Evolutionary conservation across 2,329 filamentous ascomycete species (phyloP).

Genomic region (Pezicula carpinea): DNA sequence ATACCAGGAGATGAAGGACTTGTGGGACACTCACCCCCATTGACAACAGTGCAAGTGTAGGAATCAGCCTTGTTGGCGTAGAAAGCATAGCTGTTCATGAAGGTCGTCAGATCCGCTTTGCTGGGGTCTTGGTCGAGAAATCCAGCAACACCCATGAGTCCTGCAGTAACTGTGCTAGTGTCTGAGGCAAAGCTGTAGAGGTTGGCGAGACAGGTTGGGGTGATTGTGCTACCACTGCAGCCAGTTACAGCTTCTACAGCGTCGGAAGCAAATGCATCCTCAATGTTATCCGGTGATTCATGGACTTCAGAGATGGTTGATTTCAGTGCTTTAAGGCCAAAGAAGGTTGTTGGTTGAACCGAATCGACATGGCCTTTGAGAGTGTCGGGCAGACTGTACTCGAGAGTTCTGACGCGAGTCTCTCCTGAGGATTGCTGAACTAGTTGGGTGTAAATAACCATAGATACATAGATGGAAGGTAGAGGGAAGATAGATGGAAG

Average conservation of each 20-base stretch:
- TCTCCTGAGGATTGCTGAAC: conserved; percentile 15
- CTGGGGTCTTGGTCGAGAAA: conserved; percentile 24
- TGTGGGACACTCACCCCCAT: conserved; percentile 27
- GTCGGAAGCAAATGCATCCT: conserved; percentile 3
- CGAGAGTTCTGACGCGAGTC: conserved; percentile 19
- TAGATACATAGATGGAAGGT: conserved; percentile 29
- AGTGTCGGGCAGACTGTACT: conserved; percentile 40
- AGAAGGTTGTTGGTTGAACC: conserved; percentile 57
- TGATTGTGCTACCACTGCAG: conserved; percentile 21
- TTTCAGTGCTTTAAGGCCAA: conserved; percentile 34
- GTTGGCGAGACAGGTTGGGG: conserved; percentile 24
- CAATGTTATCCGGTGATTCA: conserved; percentile 1
- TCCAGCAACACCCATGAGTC: conserved; percentile 23
- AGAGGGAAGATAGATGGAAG: too few relatives aligned
- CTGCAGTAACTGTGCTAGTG: conserved; percentile 13
- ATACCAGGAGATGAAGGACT: conserved; percentile 17
- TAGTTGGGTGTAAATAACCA: conserved; percentile 8
- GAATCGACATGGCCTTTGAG: conserved; percentile 54
- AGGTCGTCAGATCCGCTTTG: conserved; percentile 21
- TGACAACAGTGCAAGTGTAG: conserved; percentile 26
- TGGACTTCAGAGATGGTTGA: conserved; percentile 15
- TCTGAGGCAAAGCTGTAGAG: conserved; percentile 23
- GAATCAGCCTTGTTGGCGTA: conserved; percentile 25
- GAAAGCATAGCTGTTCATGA: conserved; percentile 21
- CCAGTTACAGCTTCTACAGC: conserved; percentile 19